A percentile compares a stretch with the other conserved stretches of the same genome.
phyloP scores from a whole-genome alignment of 192 early-diverging fungal genomes.

The Spinellus fusiger region DNA sequence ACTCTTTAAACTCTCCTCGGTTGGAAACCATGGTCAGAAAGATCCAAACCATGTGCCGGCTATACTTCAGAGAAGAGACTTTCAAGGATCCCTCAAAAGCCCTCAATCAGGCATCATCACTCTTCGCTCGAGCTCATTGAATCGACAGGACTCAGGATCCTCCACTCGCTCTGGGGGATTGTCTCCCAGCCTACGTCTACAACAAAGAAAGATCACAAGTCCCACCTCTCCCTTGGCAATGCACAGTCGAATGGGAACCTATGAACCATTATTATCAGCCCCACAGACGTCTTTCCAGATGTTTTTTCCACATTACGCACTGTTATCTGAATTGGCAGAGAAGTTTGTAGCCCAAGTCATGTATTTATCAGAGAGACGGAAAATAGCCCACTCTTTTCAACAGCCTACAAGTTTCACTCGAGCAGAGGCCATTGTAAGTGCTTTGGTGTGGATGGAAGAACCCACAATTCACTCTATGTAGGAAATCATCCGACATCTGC shows the following conservation, averaged over 20 bases:
- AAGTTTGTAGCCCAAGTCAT: slow-evolving; percentile 9
- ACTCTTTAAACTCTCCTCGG: no score
- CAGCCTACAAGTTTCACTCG: slow-evolving; percentile 26
- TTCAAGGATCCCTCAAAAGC: neutral
- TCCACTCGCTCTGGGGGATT: neutral
- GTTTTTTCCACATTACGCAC: slow-evolving; percentile 10
- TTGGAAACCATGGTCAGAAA: no score
- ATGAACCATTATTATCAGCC: neutral
- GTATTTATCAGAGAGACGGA: slow-evolving; percentile 4
- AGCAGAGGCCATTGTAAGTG: slow-evolving; percentile 26
- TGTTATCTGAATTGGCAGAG: slow-evolving; percentile 14
- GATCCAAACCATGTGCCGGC: no score
- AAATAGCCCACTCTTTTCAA: slow-evolving; percentile 19
- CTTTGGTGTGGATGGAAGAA: no score
- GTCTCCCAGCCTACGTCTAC: neutral
- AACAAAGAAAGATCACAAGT: neutral
- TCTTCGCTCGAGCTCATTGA: neutral
- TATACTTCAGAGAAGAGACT: neutral
- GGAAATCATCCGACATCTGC: slow-evolving; percentile 14
- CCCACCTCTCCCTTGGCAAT: neutral
- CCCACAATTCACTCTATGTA: neutral
- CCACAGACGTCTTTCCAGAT: neutral
- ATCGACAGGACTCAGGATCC: neutral
- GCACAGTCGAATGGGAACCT: neutral
- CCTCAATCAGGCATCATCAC: neutral